Evolutionary conservation across 176 grass and related monocot species (phyloP).

Genomic region (Cocos nucifera): DNA sequence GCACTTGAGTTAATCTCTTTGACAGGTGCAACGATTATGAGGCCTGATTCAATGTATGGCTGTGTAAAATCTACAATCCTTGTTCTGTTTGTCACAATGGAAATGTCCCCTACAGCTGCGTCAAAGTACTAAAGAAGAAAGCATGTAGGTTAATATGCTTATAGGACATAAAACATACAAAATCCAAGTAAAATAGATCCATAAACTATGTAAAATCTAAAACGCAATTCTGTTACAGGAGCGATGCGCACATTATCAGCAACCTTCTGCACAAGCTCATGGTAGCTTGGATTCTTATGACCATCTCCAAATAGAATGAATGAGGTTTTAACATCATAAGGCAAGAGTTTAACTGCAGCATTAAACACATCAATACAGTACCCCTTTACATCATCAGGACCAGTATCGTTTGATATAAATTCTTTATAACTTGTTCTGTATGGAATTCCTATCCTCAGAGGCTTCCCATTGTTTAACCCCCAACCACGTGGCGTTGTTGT

Average conservation of each 20-base stretch:
- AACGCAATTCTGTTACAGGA: neutral
- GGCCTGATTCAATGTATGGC: constrained; percentile 71
- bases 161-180: too few relatives aligned
- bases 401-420: constrained; percentile 44
- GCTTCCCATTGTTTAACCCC: constrained; percentile 69
- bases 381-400: constrained; percentile 51
- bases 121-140: constrained; percentile 44
- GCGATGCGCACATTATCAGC: constrained; percentile 50
- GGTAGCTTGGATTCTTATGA: constrained; percentile 62
- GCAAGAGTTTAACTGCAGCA: constrained; percentile 48
- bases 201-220: too few relatives aligned
- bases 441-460: constrained; percentile 76
- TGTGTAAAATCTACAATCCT: constrained; percentile 78
- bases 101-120: constrained; percentile 69
- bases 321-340: constrained; percentile 52
- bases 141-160: too few relatives aligned
- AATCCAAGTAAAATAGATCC: too few relatives aligned
- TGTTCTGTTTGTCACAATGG: constrained; percentile 61
- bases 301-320: constrained; percentile 71
- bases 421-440: constrained; percentile 51
- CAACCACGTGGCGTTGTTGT: constrained; percentile 57
- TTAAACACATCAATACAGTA: constrained; percentile 96
- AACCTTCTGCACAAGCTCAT: constrained; percentile 44
- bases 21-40: constrained; percentile 52
- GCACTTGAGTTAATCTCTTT: constrained; percentile 47